Base-by-base conservation (phyloP, 345 rosid species). In the Lumnitzera racemosa region DNA sequence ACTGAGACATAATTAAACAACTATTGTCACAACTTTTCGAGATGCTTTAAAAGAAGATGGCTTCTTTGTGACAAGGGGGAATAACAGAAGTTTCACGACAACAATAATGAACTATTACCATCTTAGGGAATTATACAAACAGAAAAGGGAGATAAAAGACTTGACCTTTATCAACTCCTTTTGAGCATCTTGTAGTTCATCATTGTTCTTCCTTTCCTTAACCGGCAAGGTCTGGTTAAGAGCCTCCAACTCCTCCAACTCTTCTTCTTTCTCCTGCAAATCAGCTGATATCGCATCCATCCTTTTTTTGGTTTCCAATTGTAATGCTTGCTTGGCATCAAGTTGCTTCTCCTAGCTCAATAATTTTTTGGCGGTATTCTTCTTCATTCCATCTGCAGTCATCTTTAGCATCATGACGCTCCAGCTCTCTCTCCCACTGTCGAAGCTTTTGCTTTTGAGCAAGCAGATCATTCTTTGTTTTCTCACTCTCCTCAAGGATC, bases 121-220 rank as follows among this genome's bases (percentile, higher is more conserved):
- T 14, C n/a, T n/a, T n/a, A n/a, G n/a, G 12, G 50, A 67, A 11
- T 27, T 2, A 27, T 27, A 27, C 4, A 27, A 43, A 8, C 16
- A 57, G 5, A 24, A 20, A 14, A 1, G 23, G 20, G 9, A 53
- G 15, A 49, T 17, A 48, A 14, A 43, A 41, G 25, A 24, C 59
- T 70, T 74, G 64, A 82, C 98, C 60, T 11, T 61, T 25, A 89
- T 81, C 61, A 91, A 47, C 72, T 74, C 92, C 70, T 88, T 91
- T n/a, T 80, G 83, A 64, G 83, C 92, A 1, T 67, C 86, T 57
- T 80, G 90, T 66, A 80, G 65, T 62, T 91, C 90, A 27, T 83
- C 83, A 56, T 86, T 86, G 51, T 49, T 68, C 65, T 16, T 61
- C 12, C 75, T 77, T 41, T 91, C 79, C 81, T 75, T 76, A 48